These are phyloP conservation scores for Agrostemma githago DNA, from an alignment of 148 eudicot species.

Conservation along the genomic window DNA sequence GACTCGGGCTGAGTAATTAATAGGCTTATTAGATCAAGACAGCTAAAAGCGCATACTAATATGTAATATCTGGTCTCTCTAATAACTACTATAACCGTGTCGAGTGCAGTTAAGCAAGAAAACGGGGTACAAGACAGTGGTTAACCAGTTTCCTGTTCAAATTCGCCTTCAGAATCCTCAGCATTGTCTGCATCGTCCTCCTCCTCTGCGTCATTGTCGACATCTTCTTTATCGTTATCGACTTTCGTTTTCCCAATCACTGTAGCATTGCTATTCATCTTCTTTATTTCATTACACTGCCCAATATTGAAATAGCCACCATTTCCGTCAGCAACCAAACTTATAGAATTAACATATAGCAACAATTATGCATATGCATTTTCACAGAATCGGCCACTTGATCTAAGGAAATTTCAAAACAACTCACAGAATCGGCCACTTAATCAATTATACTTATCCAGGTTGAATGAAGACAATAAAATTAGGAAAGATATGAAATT, in stretches of 20 bases:
- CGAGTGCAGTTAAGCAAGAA: background rate
- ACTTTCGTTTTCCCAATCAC: slow-evolving; percentile 70
- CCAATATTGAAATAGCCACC: slow-evolving; percentile 7
- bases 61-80: background rate
- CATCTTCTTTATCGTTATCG: slow-evolving; percentile 85
- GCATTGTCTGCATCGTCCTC: slow-evolving; percentile 84
- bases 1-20: too few species aligned
- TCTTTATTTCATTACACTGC: slow-evolving; percentile 81
- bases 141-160: slow-evolving; percentile 90
- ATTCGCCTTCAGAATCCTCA: slow-evolving; percentile 96
- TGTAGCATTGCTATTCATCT: slow-evolving; percentile 50
- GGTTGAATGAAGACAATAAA: too few species aligned
- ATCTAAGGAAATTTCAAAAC: background rate
- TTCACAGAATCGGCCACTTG: background rate
- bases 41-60: background rate
- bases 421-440: background rate
- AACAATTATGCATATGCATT: background rate
- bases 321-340: slow-evolving; percentile 9
- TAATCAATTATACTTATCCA: too few species aligned
- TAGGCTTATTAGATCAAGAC: background rate
- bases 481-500: too few species aligned
- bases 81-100: background rate
- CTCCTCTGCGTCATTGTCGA: slow-evolving; percentile 88
- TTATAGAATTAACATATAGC: too few species aligned
- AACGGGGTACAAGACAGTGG: background rate